A percentile compares a stretch with the other conserved stretches of the same genome.
phyloP scores from a whole-genome alignment of 139 green algal species.

The Pleodorina starrii region DNA sequence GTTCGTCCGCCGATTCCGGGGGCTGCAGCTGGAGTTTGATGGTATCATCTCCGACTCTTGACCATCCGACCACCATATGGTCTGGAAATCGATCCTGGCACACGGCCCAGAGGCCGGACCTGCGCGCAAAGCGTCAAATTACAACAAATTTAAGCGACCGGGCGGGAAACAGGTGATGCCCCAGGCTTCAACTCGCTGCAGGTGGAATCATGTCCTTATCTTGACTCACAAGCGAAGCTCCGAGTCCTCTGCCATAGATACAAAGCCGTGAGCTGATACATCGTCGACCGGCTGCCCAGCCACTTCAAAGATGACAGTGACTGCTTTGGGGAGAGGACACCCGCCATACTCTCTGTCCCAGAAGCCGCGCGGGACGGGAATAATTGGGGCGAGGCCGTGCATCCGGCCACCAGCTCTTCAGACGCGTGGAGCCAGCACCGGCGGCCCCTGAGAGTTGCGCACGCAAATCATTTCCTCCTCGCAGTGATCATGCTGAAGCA shows the following conservation, averaged over 20 bases:
- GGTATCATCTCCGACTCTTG: background rate
- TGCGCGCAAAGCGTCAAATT: background rate
- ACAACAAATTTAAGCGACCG: conserved; percentile 1
- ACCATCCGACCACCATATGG: background rate
- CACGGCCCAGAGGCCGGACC: conserved; percentile 23
- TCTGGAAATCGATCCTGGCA: conserved; percentile 5
- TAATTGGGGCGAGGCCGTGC: background rate
- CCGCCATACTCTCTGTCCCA: conserved; percentile 18
- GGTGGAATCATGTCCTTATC: background rate
- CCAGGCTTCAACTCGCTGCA: background rate
- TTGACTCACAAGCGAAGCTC: conserved; percentile 22
- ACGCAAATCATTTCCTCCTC: conserved; percentile 16
- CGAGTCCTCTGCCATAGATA: conserved; percentile 12
- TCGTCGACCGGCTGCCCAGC: conserved; percentile 14
- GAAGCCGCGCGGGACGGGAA: conserved; percentile 16
- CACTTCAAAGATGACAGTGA: conserved; percentile 6
- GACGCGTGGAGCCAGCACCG: conserved; percentile 14
- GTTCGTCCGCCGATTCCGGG: conserved; percentile 1
- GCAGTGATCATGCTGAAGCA: background rate
- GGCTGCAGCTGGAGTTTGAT: conserved; percentile 2
- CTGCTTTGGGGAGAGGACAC: background rate
- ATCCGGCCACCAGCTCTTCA: conserved; percentile 35
- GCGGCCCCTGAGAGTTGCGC: background rate
- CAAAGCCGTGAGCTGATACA: background rate
- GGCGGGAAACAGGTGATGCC: conserved; percentile 4